phyloP scores from a whole-genome alignment of 1,139 yeast genomes.

The Candida albicans region DNA sequence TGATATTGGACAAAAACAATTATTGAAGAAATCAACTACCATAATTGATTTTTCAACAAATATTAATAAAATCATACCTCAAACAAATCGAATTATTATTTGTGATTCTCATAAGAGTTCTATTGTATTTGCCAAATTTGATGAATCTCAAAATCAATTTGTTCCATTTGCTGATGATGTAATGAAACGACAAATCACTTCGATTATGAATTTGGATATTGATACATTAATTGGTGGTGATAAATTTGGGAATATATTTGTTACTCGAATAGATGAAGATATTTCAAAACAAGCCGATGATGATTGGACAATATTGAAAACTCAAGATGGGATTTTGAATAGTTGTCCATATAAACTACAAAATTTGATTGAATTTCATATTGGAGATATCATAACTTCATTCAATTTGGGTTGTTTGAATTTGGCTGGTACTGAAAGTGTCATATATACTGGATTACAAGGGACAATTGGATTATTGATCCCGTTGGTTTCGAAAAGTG shows the following conservation, averaged over 20 bases:
- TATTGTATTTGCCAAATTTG: constrained; percentile 56
- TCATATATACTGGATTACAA: constrained; percentile 73
- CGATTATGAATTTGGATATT: constrained; percentile 61
- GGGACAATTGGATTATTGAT: constrained; percentile 77
- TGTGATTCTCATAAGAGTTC: constrained; percentile 63
- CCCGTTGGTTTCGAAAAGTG: constrained; percentile 66
- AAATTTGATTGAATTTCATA: constrained; percentile 58
- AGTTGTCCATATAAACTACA: constrained; percentile 57
- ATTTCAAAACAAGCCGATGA: constrained; percentile 27
- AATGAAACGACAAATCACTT: constrained; percentile 64
- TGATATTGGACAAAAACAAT: constrained; percentile 77
- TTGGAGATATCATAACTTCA: constrained; percentile 71
- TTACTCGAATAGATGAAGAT: constrained; percentile 56
- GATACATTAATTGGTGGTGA: constrained; percentile 87
- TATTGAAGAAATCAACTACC: constrained; percentile 63
- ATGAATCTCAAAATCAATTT: constrained; percentile 52
- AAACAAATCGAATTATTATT: constrained; percentile 60
- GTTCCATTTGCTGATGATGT: constrained; percentile 70
- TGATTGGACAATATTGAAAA: constrained; percentile 33
- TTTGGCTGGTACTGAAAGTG: constrained; percentile 64
- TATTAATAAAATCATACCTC: constrained; percentile 53
- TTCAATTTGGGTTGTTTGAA: constrained; percentile 54
- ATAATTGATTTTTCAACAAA: constrained; percentile 36
- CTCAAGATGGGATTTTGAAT: constrained; percentile 40
- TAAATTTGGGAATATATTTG: constrained; percentile 77